Evolutionary conservation across 208 protist species (phyloP), one percentile per base, ranked within the genome.

Genomic region (Vickermania spadyakhi): DNA sequence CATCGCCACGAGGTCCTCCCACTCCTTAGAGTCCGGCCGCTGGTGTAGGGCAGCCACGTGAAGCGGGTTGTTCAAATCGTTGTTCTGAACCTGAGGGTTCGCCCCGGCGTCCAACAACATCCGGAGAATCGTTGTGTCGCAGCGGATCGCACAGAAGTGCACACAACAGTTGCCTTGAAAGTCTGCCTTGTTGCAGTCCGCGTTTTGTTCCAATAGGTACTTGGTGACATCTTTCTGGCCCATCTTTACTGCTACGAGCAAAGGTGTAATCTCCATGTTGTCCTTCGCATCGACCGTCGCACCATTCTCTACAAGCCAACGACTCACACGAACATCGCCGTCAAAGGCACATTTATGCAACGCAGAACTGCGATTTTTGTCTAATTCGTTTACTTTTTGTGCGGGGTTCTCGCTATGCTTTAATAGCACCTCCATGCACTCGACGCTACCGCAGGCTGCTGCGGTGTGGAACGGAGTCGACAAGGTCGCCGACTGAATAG

Each of bases 231-330:
- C 79, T 14, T 60, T 66, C 70, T 86, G 79, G 2, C 87, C 84
- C 86, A 96, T 94, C 70, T 92, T 96, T 26, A 94, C 90, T 42
- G 90, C 84, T 45, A 94, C 85, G 28, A 94, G 70, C 45, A 96
- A 75, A 14, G 90, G 86, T 3, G 90, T 96, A 13, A 80, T 70
- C 63, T 81, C 72, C 42, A 70, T 69, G 29, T 62, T 67, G 61
- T 96, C 87, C 22, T 66, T 59, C 30, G 77, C 81, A 64, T 96
- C 85, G 22, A 96, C 75, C 42, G 58, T 68, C 51, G 87, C 87
- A 53, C 86, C 87, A 63, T 96, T 84, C 62, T 94, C 79, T 4
- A 96, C 84, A 11, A 96, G 70, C 86, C 86, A 94, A 26, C 77
- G 70, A 51, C 74, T 88, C 31, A 96, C 90, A 28, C 84, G 79